Evolutionary conservation across 1,284 basidiomycete genomes (phyloP).

Genomic region (Apiotrichum gracile): DNA sequence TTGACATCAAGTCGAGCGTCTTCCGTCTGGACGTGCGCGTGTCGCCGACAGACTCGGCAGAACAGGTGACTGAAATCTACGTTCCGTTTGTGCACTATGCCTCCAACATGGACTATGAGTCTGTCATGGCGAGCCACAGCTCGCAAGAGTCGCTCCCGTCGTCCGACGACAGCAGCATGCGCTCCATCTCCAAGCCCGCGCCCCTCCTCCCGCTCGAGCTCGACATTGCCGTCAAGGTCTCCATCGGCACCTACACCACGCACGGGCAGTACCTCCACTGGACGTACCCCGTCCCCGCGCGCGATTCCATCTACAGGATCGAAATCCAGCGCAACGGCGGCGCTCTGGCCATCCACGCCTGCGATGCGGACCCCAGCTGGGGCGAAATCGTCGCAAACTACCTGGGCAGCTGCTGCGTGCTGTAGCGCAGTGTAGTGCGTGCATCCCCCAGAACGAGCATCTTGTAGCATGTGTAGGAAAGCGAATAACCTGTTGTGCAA

Average conservation of each 20-base stretch:
- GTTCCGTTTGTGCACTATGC: slow-evolving; percentile 86
- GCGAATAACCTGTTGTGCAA: too few species aligned
- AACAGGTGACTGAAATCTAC: slow-evolving; percentile 70
- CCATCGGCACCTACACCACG: slow-evolving; percentile 62
- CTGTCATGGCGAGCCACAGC: slow-evolving; percentile 6
- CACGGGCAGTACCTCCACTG: slow-evolving; percentile 68
- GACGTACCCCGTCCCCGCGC: slow-evolving; percentile 69
- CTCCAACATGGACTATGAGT: slow-evolving; percentile 38
- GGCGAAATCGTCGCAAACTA: background rate
- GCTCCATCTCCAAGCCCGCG: slow-evolving; percentile 3
- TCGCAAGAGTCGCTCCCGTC: slow-evolving; percentile 7
- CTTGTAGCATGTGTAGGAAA: too few species aligned
- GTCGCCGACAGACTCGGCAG: slow-evolving; percentile 46
- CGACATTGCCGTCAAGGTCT: slow-evolving; percentile 53
- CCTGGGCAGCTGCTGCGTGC: background rate
- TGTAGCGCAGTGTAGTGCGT: too few species aligned
- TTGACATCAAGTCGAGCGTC: slow-evolving; percentile 65
- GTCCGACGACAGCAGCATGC: background rate
- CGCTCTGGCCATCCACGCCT: slow-evolving; percentile 23
- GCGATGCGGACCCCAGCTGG: background rate
- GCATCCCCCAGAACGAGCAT: too few species aligned
- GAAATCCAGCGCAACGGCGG: slow-evolving; percentile 62
- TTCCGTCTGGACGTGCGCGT: slow-evolving; percentile 66
- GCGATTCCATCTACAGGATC: slow-evolving; percentile 57
- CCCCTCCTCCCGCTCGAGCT: slow-evolving; percentile 23